phyloP scores from a whole-genome alignment of 331 rosid species.

The Cydonia oblonga region DNA sequence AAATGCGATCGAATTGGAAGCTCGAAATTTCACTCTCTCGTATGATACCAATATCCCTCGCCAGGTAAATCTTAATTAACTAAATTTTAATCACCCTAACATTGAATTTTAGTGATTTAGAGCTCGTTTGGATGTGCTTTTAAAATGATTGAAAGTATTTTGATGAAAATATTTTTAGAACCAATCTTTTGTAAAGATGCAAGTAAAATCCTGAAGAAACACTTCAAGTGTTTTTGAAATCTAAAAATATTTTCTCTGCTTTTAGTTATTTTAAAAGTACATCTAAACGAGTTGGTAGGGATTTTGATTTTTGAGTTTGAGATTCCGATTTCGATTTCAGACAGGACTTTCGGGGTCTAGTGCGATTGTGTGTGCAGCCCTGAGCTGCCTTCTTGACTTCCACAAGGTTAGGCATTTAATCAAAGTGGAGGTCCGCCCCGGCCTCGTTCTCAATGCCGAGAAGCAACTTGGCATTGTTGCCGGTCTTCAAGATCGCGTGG shows the following conservation, averaged over 20 bases:
- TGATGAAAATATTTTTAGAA: no score
- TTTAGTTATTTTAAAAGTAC: no score
- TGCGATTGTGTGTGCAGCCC: conserved; percentile 76
- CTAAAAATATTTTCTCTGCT: no score
- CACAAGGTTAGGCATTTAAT: conserved; percentile 53
- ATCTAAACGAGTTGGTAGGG: no score
- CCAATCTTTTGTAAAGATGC: no score
- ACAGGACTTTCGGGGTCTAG: conserved; percentile 94
- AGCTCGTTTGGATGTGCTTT: no score
- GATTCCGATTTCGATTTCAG: conserved; percentile 27
- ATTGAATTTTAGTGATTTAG: background rate
- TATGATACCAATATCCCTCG: conserved; percentile 90
- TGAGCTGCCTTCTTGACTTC: conserved; percentile 83
- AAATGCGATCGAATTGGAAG: conserved; percentile 29
- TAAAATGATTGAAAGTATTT: no score
- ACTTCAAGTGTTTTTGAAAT: no score
- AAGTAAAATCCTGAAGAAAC: no score
- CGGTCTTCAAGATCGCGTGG: conserved; percentile 94
- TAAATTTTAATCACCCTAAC: background rate
- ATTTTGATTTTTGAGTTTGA: no score
- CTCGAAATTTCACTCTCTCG: conserved; percentile 62
- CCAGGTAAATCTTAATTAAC: conserved; percentile 37
- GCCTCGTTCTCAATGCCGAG: conserved; percentile 69
- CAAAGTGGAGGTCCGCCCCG: conserved; percentile 64
- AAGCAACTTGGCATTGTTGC: conserved; percentile 86